phyloP scores from a whole-genome alignment of 73 alveolate genomes.

The Paramecium biaurelia region DNA sequence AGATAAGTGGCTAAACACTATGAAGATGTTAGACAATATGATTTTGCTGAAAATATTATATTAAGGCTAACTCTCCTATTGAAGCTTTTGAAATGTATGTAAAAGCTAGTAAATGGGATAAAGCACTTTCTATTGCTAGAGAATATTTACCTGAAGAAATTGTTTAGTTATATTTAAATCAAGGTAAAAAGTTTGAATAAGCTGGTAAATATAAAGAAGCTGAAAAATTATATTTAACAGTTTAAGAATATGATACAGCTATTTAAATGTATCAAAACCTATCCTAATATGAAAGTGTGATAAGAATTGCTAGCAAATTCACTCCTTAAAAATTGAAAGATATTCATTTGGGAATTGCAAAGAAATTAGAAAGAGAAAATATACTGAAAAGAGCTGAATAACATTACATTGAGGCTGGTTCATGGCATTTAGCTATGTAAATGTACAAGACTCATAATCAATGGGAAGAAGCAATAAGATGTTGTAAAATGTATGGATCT shows the following conservation, averaged over 20 bases:
- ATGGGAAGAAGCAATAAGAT: conserved; percentile 99
- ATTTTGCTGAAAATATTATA: conserved; percentile 96
- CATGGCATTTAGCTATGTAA: conserved; percentile 96
- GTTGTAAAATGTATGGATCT: conserved; percentile 96
- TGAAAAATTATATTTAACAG: conserved; percentile 97
- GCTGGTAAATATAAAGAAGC: conserved; percentile 96
- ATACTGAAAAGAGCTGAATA: conserved; percentile 98
- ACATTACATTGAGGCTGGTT: conserved; percentile 96
- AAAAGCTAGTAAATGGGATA: conserved; percentile 97
- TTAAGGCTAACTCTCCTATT: conserved; percentile 82
- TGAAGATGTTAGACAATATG: conserved; percentile 98
- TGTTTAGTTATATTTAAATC: conserved; percentile 86
- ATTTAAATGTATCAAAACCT: conserved; percentile 94
- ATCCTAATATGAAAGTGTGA: conserved; percentile 97
- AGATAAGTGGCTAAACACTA: conserved; percentile 98
- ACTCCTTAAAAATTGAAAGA: conserved; percentile 94
- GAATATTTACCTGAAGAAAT: conserved; percentile 93
- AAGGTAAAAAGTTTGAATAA: conserved; percentile 96
- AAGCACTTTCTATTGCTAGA: conserved; percentile 93
- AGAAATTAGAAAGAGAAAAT: conserved; percentile 96
- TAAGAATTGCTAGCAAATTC: conserved; percentile 97
- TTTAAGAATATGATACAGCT: conserved; percentile 98
- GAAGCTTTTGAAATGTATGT: conserved; percentile 98
- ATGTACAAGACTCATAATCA: conserved; percentile 94
- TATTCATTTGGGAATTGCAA: conserved; percentile 94